Conservation (phyloP, 1,284 basidiomycete genomes). For the Moesziomyces sp. region DNA sequence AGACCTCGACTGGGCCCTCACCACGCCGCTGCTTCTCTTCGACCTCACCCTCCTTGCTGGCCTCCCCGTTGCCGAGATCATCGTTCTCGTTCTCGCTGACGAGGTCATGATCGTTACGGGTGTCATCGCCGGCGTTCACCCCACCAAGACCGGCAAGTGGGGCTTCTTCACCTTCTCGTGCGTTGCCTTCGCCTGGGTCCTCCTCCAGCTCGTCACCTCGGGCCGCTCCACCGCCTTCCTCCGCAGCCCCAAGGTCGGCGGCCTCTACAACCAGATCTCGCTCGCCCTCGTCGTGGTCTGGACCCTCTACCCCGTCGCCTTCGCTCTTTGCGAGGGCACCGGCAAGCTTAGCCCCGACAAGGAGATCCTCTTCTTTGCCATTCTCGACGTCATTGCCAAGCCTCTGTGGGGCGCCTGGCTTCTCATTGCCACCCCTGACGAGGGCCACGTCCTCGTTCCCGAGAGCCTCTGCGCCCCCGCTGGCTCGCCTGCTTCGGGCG, state of each 20-base stretch:
- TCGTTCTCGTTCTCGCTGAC: constrained; percentile 52
- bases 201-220: constrained; percentile 50
- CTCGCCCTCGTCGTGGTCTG: constrained; percentile 56
- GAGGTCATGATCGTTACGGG: constrained; percentile 58
- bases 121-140: constrained; percentile 56
- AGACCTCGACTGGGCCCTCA: constrained; percentile 60
- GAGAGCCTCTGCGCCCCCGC: constrained; percentile 48
- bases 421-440: constrained; percentile 51
- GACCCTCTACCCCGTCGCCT: constrained; percentile 55
- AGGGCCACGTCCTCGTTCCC: constrained; percentile 58
- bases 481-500: constrained; percentile 41
- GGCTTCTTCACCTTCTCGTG: constrained; percentile 57
- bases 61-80: constrained; percentile 56
- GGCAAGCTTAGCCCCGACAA: constrained; percentile 52
- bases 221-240: constrained; percentile 54
- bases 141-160: constrained; percentile 54
- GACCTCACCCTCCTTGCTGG: constrained; percentile 58
- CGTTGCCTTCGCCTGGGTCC: constrained; percentile 47
- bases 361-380: constrained; percentile 58
- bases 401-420: constrained; percentile 58
- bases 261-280: constrained; percentile 58
- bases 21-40: constrained; percentile 56
- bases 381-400: constrained; percentile 59
- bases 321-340: constrained; percentile 54
- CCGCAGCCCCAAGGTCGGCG: constrained; percentile 56